Base-by-base conservation (phyloP, 306 rosid species). In the Malus fusca region DNA sequence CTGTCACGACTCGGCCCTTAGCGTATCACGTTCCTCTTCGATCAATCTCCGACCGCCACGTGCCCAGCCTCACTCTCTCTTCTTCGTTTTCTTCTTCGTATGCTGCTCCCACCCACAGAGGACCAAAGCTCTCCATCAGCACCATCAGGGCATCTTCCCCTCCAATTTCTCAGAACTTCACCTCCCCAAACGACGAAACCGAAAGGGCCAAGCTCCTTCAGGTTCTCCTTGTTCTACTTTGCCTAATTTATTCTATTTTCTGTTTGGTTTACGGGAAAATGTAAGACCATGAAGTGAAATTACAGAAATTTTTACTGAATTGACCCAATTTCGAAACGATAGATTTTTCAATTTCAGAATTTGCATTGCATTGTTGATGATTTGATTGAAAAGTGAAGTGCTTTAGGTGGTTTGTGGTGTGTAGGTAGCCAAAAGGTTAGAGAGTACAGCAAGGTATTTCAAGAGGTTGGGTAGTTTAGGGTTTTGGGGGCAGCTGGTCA, bases 401-500 rank as follows among this genome's bases (percentile, higher is more conserved):
- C 46, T 68, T 28, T 82, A 68, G 82, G 65, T 61, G 81, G 78
- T 21, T 56, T 61, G 66, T 10, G 1, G 4, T 59, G 48, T 86
- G 85, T 84, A 96, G 98, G 98, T 92, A 43, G 80, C 99, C 2
- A 96, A 90, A 82, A 87, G 91, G 81, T 83, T 96, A 72, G 98
- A 87, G 88, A 96, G 75, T 77, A 96, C 99, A 6, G 88, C 98
- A 28, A 92, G 91, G 89, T 66, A 87, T 73, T 96, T 96, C 88
- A 96, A 90, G 90, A 93, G 99, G 82, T 85, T 89, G 80, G 99
- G 99, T 48, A 82, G 80, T 72, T 75, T 90, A 72, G 99, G 98
- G 75, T 90, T 96, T 89, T 96, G 99, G 99, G 97, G 96, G 44
- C 97, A 96, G 85, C 84, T 96, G 37, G 96, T 90, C 15, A 89